Percentiles rank a stretch among this genome's conserved stretches.
Evolutionary conservation across 257 asterid genomes (phyloP).

Genomic region (Nicotiana paniculata): DNA sequence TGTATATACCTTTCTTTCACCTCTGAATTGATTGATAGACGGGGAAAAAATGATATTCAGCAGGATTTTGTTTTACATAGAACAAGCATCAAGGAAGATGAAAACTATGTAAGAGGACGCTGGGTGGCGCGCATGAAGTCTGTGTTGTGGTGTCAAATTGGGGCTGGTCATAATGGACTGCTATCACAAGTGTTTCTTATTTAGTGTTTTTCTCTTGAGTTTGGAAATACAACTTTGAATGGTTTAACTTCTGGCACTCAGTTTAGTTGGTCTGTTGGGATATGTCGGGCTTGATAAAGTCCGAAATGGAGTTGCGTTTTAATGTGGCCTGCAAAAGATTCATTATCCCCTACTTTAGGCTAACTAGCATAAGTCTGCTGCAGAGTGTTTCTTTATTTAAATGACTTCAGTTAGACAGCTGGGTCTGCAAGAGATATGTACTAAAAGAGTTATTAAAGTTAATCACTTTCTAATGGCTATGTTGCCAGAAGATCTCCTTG

Average conservation of each 20-base stretch:
- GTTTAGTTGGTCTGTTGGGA: neutral
- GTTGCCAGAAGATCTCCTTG: neutral
- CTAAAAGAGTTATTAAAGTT: neutral
- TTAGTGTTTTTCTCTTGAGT: neutral
- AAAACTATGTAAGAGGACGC: neutral
- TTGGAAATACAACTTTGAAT: neutral
- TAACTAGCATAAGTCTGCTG: neutral
- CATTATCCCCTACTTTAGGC: neutral
- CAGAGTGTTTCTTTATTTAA: neutral
- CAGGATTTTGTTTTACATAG: neutral
- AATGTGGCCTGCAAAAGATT: neutral
- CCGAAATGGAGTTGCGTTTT: neutral
- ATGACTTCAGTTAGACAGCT: neutral
- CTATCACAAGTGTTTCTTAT: neutral
- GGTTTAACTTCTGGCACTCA: neutral
- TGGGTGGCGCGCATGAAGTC: neutral
- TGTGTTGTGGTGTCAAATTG: neutral
- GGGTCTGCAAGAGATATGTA: neutral
- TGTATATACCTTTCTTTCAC: neutral
- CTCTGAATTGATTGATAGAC: neutral
- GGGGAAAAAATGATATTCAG: neutral
- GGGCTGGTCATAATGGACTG: neutral
- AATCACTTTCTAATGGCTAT: neutral
- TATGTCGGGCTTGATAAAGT: neutral
- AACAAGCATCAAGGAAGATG: neutral